These are phyloP conservation scores for Beauveria medogensis DNA, from an alignment of 2,329 filamentous ascomycete genomes.

Conservation along the genomic window DNA sequence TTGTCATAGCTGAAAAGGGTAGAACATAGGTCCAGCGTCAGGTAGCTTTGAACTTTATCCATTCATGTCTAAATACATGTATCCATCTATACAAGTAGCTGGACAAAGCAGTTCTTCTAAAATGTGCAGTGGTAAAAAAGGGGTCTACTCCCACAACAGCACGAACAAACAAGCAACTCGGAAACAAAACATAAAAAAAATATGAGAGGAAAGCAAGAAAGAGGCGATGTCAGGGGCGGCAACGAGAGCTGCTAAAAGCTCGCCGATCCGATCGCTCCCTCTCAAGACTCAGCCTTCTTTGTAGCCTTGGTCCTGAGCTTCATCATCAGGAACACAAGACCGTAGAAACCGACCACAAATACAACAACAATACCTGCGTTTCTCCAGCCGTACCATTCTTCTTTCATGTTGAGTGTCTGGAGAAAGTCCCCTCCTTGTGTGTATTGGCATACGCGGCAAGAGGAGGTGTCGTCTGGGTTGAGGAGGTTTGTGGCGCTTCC, in stretches of 20 bases:
- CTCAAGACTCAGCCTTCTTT: background rate
- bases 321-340: background rate
- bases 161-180: too few relatives aligned
- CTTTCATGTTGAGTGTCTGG: background rate
- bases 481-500: background rate
- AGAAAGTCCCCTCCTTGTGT: background rate
- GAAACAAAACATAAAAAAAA: too few relatives aligned
- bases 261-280: background rate
- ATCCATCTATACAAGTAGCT: too few relatives aligned
- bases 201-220: too few relatives aligned
- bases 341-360: background rate
- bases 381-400: background rate
- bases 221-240: too few relatives aligned
- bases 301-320: background rate
- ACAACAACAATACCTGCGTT: background rate
- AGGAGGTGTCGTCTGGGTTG: background rate
- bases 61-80: too few relatives aligned
- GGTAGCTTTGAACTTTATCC: too few relatives aligned
- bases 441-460: background rate
- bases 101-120: too few relatives aligned
- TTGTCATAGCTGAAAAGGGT: too few relatives aligned
- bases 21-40: too few relatives aligned
- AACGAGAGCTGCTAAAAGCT: background rate
- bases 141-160: too few relatives aligned
- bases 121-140: too few relatives aligned